Percentiles rank a stretch among this genome's conserved stretches.
Conservation (phyloP, 305 asterid genomes). For the Andrographis paniculata region DNA sequence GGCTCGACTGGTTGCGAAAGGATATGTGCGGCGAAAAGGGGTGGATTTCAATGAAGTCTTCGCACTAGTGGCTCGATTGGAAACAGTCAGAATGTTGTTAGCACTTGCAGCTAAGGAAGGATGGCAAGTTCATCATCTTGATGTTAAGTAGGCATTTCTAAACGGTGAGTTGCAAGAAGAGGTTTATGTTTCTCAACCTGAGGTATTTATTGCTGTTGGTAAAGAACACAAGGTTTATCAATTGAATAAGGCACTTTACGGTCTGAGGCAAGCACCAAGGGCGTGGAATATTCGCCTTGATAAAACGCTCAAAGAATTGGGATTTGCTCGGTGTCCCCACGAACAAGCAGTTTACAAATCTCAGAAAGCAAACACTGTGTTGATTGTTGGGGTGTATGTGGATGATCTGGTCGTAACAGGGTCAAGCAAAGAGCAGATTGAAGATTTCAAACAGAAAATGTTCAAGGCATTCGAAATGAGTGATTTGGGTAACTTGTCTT, state of each 20-base stretch:
- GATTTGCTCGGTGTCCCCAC: not conserved
- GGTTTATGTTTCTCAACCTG: not conserved
- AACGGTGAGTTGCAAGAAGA: not conserved
- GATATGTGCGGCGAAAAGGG: not conserved
- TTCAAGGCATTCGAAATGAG: not conserved
- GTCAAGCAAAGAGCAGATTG: not conserved
- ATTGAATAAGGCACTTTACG: not conserved
- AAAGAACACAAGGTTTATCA: constrained; percentile 2
- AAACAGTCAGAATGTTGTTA: not conserved
- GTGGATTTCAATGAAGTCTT: not conserved
- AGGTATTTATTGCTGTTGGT: not conserved
- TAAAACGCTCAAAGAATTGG: not conserved
- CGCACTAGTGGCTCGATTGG: not conserved
- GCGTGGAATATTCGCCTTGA: not conserved
- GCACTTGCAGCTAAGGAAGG: not conserved
- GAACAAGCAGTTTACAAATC: not conserved
- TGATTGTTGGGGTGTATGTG: constrained; percentile 2
- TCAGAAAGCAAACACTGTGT: not conserved
- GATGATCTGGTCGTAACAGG: constrained; percentile 1
- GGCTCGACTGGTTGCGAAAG: constrained; percentile 1
- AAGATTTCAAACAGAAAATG: not conserved
- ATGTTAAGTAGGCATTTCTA: not conserved
- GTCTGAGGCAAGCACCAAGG: not conserved
- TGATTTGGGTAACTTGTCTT: not conserved
- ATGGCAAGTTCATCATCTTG: not conserved